These are phyloP conservation scores for Podaxis mareebaensis DNA, from an alignment of 768 basidiomycete species.

Conservation along the genomic window DNA sequence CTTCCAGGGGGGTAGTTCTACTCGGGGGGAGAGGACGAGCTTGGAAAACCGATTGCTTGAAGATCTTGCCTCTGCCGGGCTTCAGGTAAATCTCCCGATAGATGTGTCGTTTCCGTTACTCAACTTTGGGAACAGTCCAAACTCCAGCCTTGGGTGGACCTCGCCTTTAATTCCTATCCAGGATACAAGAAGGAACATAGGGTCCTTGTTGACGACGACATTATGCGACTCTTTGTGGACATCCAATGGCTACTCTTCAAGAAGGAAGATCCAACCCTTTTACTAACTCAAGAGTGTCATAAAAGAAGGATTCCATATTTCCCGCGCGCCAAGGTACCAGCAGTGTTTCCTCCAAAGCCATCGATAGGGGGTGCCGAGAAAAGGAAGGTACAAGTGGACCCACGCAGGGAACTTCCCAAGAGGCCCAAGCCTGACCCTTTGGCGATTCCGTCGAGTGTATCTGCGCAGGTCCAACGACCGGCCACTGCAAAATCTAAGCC, in stretches of 20 bases:
- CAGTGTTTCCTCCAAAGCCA: background rate
- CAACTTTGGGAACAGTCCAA: background rate
- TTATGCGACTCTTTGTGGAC: slow-evolving; percentile 18
- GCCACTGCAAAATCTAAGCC: background rate
- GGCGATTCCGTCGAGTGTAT: background rate
- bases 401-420: background rate
- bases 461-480: background rate
- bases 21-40: background rate
- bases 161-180: slow-evolving; percentile 5
- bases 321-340: background rate
- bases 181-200: background rate
- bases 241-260: slow-evolving; percentile 26
- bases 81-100: background rate
- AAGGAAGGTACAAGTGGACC: background rate
- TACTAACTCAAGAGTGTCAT: background rate
- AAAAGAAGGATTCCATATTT: background rate
- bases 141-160: slow-evolving; percentile 12
- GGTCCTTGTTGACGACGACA: background rate
- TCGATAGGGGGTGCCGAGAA: background rate
- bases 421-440: background rate
- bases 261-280: background rate
- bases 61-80: background rate
- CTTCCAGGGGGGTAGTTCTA: background rate
- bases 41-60: background rate
- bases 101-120: background rate